A percentile compares a stretch with the other conserved stretches of the same genome.
Evolutionary conservation across 164 flowering plant species (phyloP).

Genomic region (Annona cherimola): DNA sequence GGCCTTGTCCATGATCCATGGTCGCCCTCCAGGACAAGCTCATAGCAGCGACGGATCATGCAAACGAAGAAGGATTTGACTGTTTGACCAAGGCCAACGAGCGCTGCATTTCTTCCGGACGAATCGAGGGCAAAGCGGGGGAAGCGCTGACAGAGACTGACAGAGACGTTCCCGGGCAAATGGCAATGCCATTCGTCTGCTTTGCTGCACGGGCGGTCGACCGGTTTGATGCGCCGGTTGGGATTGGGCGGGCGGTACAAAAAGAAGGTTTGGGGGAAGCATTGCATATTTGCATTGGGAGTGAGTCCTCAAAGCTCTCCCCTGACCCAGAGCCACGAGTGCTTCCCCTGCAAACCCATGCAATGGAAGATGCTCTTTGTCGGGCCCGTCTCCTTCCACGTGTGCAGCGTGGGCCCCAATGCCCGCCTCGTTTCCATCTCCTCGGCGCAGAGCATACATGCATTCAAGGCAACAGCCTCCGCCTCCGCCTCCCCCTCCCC

Average conservation of each 20-base stretch:
- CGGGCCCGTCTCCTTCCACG: neutral
- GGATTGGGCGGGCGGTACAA: neutral
- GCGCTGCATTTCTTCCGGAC: neutral
- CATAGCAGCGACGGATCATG: no score
- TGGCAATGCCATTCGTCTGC: no score
- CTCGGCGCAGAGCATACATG: neutral
- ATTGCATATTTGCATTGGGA: neutral
- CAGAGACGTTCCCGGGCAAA: neutral
- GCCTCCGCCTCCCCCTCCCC: neutral
- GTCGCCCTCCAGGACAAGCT: no score
- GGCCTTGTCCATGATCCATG: no score
- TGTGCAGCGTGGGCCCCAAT: neutral
- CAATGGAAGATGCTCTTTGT: conserved; percentile 3
- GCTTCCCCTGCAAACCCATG: conserved; percentile 1
- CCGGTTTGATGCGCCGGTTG: neutral
- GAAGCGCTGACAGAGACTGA: neutral
- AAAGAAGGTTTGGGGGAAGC: neutral
- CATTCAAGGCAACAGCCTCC: neutral
- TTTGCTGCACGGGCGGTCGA: neutral
- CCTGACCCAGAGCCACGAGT: conserved; percentile 4
- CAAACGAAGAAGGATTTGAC: neutral
- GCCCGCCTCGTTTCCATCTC: neutral
- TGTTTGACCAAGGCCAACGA: neutral
- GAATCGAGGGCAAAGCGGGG: neutral
- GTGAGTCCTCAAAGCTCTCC: neutral